Conservation (phyloP, 192 early-diverging fungal genomes). For the Backusella tuberculispora region DNA sequence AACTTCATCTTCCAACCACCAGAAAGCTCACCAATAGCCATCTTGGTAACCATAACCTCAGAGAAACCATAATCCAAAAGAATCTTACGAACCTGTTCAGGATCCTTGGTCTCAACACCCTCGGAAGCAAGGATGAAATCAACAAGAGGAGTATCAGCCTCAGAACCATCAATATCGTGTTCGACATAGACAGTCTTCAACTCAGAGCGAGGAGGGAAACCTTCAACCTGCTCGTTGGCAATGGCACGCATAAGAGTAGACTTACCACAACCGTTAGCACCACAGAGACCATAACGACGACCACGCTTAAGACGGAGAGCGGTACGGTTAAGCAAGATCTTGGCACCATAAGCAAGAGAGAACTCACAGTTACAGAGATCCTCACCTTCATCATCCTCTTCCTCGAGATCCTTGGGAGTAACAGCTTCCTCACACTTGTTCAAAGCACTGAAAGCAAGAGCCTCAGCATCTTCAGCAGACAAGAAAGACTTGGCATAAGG, state of each 20-base stretch:
- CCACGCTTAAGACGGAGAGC: slow-evolving; percentile 69
- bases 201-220: slow-evolving; percentile 76
- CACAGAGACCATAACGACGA: slow-evolving; percentile 82
- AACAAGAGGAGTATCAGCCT: slow-evolving; percentile 69
- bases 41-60: slow-evolving; percentile 61
- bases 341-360: slow-evolving; percentile 84
- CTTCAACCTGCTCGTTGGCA: slow-evolving; percentile 79
- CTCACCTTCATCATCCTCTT: slow-evolving; percentile 60
- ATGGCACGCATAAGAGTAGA: slow-evolving; percentile 88
- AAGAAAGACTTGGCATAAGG: slow-evolving; percentile 62
- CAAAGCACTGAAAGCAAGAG: slow-evolving; percentile 50
- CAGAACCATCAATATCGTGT: slow-evolving; percentile 74
- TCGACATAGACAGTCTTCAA: slow-evolving; percentile 83
- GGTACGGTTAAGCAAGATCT: slow-evolving; percentile 77
- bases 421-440: slow-evolving; percentile 52
- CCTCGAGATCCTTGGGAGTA: slow-evolving; percentile 39
- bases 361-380: slow-evolving; percentile 76
- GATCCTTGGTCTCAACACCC: slow-evolving; percentile 61
- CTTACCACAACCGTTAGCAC: slow-evolving; percentile 86
- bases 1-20: slow-evolving; percentile 94
- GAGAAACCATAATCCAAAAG: slow-evolving; percentile 72
- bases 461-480: slow-evolving; percentile 53
- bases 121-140: slow-evolving; percentile 69
- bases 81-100: slow-evolving; percentile 47
- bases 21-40: slow-evolving; percentile 76